Evolutionary conservation across 495 filamentous ascomycete genomes (phyloP).

Genomic region (Parathielavia appendiculata): DNA sequence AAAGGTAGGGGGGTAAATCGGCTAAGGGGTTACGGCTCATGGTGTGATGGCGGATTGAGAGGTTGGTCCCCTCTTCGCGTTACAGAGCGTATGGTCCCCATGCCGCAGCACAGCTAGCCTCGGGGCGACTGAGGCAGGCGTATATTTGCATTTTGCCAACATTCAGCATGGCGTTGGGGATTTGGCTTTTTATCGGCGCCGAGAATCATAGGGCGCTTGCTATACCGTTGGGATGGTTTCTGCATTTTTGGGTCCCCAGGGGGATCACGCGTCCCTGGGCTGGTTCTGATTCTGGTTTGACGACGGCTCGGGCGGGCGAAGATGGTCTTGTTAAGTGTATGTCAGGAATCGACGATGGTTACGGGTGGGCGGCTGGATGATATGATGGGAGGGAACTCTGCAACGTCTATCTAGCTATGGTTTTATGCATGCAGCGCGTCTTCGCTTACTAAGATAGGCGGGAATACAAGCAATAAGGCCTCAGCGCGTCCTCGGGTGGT

Average conservation of each 20-base stretch:
- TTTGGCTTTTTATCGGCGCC: constrained; percentile 11
- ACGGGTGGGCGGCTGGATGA: background rate
- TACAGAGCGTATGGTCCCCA: background rate
- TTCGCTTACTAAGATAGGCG: background rate
- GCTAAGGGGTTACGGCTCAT: background rate
- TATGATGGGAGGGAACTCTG: background rate
- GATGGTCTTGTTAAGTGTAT: background rate
- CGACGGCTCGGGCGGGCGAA: background rate
- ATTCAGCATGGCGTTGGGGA: constrained; percentile 29
- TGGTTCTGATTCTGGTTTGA: background rate
- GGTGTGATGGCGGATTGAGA: background rate
- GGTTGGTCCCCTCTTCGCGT: background rate
- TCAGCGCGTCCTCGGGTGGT: background rate
- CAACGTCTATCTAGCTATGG: constrained; percentile 1
- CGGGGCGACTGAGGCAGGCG: background rate
- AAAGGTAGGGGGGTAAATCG: background rate
- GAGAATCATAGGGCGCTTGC: constrained; percentile 5
- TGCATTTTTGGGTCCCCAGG: constrained; percentile 5
- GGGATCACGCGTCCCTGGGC: background rate
- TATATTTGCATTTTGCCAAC: constrained; percentile 20
- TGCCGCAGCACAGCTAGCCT: background rate
- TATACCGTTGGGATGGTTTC: background rate
- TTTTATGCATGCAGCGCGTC: background rate
- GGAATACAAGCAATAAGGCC: constrained; percentile 10
- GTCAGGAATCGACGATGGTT: constrained; percentile 1